Evolutionary conservation across 768 basidiomycete species (phyloP), one percentile per base, ranked within the genome.

Genomic region (Hygrocybe coccinea): DNA sequence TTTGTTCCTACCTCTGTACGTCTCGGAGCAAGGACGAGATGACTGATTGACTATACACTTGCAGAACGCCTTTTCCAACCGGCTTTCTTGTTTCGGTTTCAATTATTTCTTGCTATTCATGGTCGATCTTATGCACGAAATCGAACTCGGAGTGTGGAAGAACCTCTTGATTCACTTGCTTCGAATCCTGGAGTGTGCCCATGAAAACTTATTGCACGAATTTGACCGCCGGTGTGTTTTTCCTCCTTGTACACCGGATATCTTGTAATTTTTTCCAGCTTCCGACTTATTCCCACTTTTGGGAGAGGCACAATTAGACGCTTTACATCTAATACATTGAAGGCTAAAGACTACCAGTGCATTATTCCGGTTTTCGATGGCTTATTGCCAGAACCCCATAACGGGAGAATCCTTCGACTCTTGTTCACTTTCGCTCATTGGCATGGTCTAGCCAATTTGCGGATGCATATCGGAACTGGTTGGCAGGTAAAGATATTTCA

Each of bases 401-500:
- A 55, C 24, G 14, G n/a, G 15, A 35, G 22, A 8, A 7, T 55
- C 22, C 45, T 48, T 15, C n/a, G 19, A 22, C 19, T 55, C 7
- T 17, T 55, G 14, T 55, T 49, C 33, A 35, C 19, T 7, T 19
- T 47, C 10, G 50, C 50, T 17, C 33, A 51, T 5, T 51, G 29
- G 50, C 50, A 51, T 51, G 50, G 8, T 1, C 46, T 55, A 12
- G 47, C 54, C 21, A 55, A 55, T 22, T 25, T 55, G n/a, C 33
- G 54, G 11, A 55, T 48, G 35, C 54, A 55, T 17, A 55, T 99
- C 65, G 95, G 98, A 50, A 87, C 94, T 37, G 95, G 95, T 45
- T 99, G 97, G 97, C 86, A 95, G 87, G 94, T 93, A 67, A 57
- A 29, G 87, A 72, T 51, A 21, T 29, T 41, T 25, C 25, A 55